Evolutionary conservation across 768 basidiomycete species (phyloP), one percentile per base, ranked within the genome.

Genomic region (Tulasnella sp.): DNA sequence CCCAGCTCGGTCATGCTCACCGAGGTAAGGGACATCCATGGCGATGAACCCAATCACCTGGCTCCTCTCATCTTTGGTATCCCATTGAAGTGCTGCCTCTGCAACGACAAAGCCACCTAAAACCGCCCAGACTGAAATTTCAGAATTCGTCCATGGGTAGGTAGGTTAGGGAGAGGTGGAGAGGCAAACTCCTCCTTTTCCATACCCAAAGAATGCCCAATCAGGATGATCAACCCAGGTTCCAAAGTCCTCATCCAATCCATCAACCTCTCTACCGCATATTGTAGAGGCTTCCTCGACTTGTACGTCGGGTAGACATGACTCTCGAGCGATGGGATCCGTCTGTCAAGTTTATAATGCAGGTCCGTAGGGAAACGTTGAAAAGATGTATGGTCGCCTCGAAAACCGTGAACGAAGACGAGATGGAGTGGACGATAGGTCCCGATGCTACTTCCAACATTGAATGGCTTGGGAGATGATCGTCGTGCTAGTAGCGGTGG

Each of bases 231-330:
- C 26, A 32, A 59, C 29, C 58, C 58, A 17, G 58, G 58, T 24
- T 59, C 58, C 19, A 59, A 30, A 1, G 23, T 51, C 15, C 32
- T 21, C 3, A 59, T 30, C 58, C 58, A 59, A 32, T 50, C 29
- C 23, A 51, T 17, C 29, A 59, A 32, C 48, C 50, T 29, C 3
- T 59, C 47, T n/a, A 50, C 58, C 24, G 58, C 48, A 8, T 38
- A 30, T n/a, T 59, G 58, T 11, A 62, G 23, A 4, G 61, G 48
- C 32, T 55, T 50, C 29, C 54, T 61, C 4, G 61, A 61, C 48
- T 62, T 62, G 24, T 62, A 62, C 13, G 61, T 62, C 17, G 61
- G 61, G 60, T 62, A 62, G 4, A 62, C 50, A 55, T 62, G 61
- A 13, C 47, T 63, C 32, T 49, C 10, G 13, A 62, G 48, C 44